Evolutionary conservation across 305 asterid species (phyloP).

Genomic region (Rubia peregrina): DNA sequence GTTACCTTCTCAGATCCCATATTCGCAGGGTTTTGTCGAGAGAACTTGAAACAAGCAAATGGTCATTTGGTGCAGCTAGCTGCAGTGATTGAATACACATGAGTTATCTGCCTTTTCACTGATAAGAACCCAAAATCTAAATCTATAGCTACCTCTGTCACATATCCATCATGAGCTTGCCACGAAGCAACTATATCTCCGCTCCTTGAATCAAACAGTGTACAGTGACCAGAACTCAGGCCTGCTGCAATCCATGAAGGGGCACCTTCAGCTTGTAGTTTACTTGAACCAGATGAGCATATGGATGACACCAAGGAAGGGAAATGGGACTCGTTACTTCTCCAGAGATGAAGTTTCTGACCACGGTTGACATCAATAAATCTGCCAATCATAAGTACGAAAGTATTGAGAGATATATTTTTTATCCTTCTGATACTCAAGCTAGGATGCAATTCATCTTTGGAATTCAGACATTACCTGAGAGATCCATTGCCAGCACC

Average conservation of each 20-base stretch:
- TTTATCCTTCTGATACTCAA: not conserved
- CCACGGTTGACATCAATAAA: slow-evolving; percentile 86
- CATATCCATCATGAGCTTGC: slow-evolving; percentile 99
- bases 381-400: slow-evolving; percentile 36
- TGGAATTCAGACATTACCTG: slow-evolving; percentile 42
- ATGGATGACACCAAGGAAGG: slow-evolving; percentile 82
- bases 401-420: slow-evolving; percentile 3
- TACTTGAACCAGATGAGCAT: slow-evolving; percentile 65
- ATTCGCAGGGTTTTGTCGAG: slow-evolving; percentile 65
- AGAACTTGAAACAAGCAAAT: slow-evolving; percentile 86
- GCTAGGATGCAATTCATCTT: not conserved
- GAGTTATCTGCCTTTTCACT: slow-evolving; percentile 17
- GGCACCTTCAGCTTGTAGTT: slow-evolving; percentile 36
- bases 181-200: slow-evolving; percentile 77
- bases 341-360: slow-evolving; percentile 91
- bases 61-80: slow-evolving; percentile 76
- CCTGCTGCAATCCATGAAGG: slow-evolving; percentile 97
- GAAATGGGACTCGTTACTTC: slow-evolving; percentile 74
- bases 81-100: slow-evolving; percentile 34
- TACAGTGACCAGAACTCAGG: slow-evolving; percentile 78
- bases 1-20: slow-evolving; percentile 97
- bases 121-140: slow-evolving; percentile 13
- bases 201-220: slow-evolving; percentile 81
- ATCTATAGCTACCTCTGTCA: slow-evolving; percentile 66
- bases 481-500: slow-evolving; percentile 97